Evolutionary conservation across 371 early-diverging fungal species (phyloP), one percentile per base, ranked within the genome.

Genomic region (Mycotypha africana): DNA sequence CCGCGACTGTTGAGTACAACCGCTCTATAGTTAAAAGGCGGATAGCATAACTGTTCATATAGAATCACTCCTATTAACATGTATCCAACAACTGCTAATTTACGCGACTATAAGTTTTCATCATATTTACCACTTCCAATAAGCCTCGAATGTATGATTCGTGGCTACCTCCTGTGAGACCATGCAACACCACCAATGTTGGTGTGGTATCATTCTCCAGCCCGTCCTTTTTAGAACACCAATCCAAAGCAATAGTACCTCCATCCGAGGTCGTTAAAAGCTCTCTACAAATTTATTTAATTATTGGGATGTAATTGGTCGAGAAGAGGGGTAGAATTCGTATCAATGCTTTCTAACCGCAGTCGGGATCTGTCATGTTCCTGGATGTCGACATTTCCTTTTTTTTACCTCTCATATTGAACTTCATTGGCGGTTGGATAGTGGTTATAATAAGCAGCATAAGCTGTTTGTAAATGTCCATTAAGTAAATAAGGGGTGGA

Each of bases 1-100:
- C 95, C 95, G 33, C 97, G 82, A 47, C 77, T 82, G 73, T 96
- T 96, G 53, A 91, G 73, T 8, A 93, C 92, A 2, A 92, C 91
- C 12, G 77, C 77, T 21, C 86, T 78, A 62, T 82, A 88, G 28
- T 65, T 59, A 51, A 82, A 73, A 14, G 80, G 79, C 17, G 61
- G 74, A 38, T 48, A 50, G n/a, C n/a, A n/a, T n/a, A n/a, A n/a
- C n/a, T n/a, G n/a, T 26, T 2, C 8, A 35, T 10, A 6, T 14
- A 36, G 19, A n/a, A n/a, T n/a, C n/a, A n/a, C n/a, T n/a, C n/a
- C n/a, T n/a, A n/a, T n/a, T n/a, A n/a, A n/a, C n/a, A n/a, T n/a
- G n/a, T n/a, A 45, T 26, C 30, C 16, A 28, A 4, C n/a, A n/a
- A n/a, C n/a, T n/a, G n/a, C n/a, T n/a, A n/a, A n/a, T n/a, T n/a